A percentile compares a stretch with the other conserved stretches of the same genome.
Evolutionary conservation across 768 basidiomycete species (phyloP).

Genomic region (Kwoniella europaea): DNA sequence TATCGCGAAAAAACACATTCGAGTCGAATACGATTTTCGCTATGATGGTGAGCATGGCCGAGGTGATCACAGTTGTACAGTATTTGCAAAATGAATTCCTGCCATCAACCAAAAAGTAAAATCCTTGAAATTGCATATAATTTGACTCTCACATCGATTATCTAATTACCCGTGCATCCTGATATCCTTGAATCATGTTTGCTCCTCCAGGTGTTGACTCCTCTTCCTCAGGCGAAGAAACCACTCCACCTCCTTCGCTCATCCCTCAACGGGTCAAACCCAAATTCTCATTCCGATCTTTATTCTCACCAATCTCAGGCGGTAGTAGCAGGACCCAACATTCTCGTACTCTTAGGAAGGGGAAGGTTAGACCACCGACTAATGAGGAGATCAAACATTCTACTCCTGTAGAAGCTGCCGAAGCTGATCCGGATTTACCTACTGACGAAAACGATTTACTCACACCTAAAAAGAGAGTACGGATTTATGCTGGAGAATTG

Average conservation of each 20-base stretch:
- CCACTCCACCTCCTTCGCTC: conserved; percentile 12
- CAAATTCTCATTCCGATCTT: conserved; percentile 19
- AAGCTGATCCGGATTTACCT: conserved; percentile 2
- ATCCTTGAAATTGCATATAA: too few species aligned
- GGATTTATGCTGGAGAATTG: conserved; percentile 16
- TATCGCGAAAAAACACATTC: background rate
- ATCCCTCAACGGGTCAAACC: background rate
- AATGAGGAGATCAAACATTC: conserved; percentile 1
- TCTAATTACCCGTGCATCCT: background rate
- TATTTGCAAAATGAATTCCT: too few species aligned
- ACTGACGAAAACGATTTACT: conserved; percentile 3
- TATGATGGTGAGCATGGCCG: background rate
- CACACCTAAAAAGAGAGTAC: conserved; percentile 11
- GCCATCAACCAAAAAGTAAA: too few species aligned
- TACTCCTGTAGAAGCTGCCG: conserved; percentile 9
- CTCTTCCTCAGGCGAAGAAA: conserved; percentile 16
- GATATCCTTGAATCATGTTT: conserved; percentile 10
- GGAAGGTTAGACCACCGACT: background rate
- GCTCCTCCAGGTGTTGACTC: conserved; percentile 19
- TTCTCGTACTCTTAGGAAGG: background rate
- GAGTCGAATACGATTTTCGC: background rate
- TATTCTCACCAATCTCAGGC: conserved; percentile 6
- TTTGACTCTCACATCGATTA: too few species aligned
- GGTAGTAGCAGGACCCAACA: background rate
- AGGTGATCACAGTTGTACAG: background rate